A percentile compares a stretch with the other conserved stretches of the same genome.
Conservation (phyloP, 768 basidiomycete species). For the Pleurotus salmoneostramineus region DNA sequence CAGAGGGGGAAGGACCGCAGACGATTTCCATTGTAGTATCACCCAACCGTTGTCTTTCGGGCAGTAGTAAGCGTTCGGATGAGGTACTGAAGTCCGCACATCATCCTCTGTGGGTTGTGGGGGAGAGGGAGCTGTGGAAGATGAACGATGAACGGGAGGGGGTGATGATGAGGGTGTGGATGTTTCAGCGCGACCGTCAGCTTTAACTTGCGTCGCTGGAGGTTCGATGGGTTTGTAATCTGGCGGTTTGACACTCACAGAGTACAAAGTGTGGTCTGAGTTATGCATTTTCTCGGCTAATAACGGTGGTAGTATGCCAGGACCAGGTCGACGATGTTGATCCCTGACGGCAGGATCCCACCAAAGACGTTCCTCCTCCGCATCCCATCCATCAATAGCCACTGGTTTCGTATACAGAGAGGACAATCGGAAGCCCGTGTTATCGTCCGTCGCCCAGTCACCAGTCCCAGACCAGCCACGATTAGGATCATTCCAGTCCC, state of each 20-base stretch:
- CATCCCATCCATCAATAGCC: constrained; percentile 57
- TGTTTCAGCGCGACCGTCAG: constrained; percentile 17
- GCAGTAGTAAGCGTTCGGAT: constrained; percentile 82
- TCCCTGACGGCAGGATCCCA: constrained; percentile 54
- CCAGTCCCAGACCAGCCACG: neutral
- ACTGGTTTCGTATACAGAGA: constrained; percentile 16
- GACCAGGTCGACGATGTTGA: constrained; percentile 53
- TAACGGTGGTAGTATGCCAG: constrained; percentile 65
- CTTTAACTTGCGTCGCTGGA: constrained; percentile 5
- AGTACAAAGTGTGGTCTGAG: constrained; percentile 68
- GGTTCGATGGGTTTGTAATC: constrained; percentile 13
- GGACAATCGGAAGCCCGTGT: neutral
- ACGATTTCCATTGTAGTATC: constrained; percentile 65
- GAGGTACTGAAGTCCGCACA: constrained; percentile 66
- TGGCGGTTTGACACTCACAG: constrained; percentile 39
- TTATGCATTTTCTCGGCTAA: constrained; percentile 68
- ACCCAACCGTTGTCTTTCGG: constrained; percentile 83
- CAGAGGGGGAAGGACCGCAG: constrained; percentile 57
- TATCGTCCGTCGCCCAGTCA: neutral
- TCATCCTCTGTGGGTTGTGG: constrained; percentile 56
- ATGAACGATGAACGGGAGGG: constrained; percentile 14
- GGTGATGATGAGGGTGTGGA: constrained; percentile 20
- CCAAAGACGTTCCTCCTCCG: constrained; percentile 64
- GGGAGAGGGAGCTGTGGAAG: constrained; percentile 19
- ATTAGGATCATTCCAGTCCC: constrained; percentile 5